Conservation (phyloP, 352 stramenopile genomes). For the Phytophthora citricola region DNA sequence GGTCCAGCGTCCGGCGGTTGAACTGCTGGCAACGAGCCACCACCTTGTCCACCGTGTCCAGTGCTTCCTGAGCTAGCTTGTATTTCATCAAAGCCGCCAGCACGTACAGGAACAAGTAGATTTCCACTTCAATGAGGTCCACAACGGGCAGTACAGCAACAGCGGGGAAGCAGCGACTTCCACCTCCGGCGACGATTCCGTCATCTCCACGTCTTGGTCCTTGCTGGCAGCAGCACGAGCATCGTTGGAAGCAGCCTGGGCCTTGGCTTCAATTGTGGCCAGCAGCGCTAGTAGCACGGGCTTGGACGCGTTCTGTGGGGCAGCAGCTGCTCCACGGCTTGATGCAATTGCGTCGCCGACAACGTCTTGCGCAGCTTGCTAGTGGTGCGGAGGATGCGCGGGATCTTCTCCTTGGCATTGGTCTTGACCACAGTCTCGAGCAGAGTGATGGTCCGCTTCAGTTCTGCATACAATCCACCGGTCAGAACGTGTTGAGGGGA, state of each 20-base stretch:
- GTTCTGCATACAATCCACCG: slow-evolving; percentile 49
- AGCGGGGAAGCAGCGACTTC: slow-evolving; percentile 23
- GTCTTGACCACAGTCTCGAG: slow-evolving; percentile 83
- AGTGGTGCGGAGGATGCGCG: slow-evolving; percentile 79
- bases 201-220: slow-evolving; percentile 66
- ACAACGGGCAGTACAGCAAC: slow-evolving; percentile 54
- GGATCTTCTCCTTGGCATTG: slow-evolving; percentile 87
- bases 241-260: slow-evolving; percentile 18
- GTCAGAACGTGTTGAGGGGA: background rate
- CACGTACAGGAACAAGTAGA: slow-evolving; percentile 86
- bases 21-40: slow-evolving; percentile 76
- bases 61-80: slow-evolving; percentile 60
- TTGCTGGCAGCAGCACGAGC: slow-evolving; percentile 17
- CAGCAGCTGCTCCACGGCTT: slow-evolving; percentile 67
- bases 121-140: slow-evolving; percentile 86
- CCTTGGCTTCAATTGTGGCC: slow-evolving; percentile 53
- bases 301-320: slow-evolving; percentile 73
- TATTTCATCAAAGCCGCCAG: slow-evolving; percentile 79
- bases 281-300: slow-evolving; percentile 58
- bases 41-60: slow-evolving; percentile 59
- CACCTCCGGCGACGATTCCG: slow-evolving; percentile 46
- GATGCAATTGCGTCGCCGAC: slow-evolving; percentile 62
- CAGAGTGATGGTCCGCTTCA: slow-evolving; percentile 76
- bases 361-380: slow-evolving; percentile 85
- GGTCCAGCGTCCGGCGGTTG: slow-evolving; percentile 81